Conservation (phyloP, 805 yeast genomes). For the Blastobotrys chiropterorum region DNA sequence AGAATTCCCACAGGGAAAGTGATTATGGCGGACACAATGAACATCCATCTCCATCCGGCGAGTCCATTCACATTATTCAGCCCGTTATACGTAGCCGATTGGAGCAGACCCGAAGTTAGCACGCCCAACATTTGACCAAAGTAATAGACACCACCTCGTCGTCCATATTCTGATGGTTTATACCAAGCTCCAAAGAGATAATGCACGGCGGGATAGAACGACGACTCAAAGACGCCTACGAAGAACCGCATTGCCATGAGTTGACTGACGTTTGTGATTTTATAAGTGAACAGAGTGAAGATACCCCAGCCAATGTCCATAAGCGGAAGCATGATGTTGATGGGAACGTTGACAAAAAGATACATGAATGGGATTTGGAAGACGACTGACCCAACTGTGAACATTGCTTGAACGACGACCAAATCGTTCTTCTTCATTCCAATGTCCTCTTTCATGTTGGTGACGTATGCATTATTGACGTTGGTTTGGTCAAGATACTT, state of each 20-base stretch:
- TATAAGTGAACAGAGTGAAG: conserved; percentile 52
- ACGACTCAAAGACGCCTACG: conserved; percentile 64
- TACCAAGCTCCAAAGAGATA: conserved; percentile 47
- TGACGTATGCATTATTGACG: conserved; percentile 57
- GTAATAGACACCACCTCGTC: conserved; percentile 59
- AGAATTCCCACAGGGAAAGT: conserved; percentile 52
- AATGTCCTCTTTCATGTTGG: conserved; percentile 54
- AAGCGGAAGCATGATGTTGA: conserved; percentile 46
- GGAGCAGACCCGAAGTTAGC: conserved; percentile 56
- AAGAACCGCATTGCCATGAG: conserved; percentile 60
- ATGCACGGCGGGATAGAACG: conserved; percentile 48
- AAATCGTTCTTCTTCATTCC: conserved; percentile 58
- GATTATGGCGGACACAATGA: conserved; percentile 57
- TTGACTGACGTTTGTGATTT: conserved; percentile 43
- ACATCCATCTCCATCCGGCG: conserved; percentile 70
- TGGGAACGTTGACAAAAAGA: conserved; percentile 48
- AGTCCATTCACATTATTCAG: conserved; percentile 48
- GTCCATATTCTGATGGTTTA: conserved; percentile 48
- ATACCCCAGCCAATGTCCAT: conserved; percentile 65
- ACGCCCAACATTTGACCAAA: conserved; percentile 58
- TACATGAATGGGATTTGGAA: conserved; percentile 61
- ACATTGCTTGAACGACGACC: conserved; percentile 51
- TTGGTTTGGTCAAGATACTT: conserved; percentile 59
- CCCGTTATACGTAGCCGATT: conserved; percentile 45
- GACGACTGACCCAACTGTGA: conserved; percentile 51